phyloP scores from a whole-genome alignment of 176 grass and related monocot genomes.

The Oryza glumipatula region DNA sequence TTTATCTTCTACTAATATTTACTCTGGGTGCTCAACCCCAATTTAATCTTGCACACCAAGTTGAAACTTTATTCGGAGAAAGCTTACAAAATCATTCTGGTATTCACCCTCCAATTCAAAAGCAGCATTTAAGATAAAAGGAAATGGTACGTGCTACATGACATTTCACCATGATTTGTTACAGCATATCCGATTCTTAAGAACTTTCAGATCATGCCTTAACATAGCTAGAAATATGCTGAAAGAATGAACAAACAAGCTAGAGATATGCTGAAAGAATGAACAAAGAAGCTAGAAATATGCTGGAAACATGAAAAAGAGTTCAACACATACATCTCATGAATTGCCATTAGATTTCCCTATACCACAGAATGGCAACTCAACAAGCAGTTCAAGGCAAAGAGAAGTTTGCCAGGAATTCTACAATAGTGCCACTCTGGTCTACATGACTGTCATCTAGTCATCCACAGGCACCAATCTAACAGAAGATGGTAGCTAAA shows the following conservation, averaged over 20 bases:
- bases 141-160: not conserved
- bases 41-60: not conserved
- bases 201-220: not conserved
- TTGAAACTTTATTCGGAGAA: not conserved
- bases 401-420: constrained; percentile 29
- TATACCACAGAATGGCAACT: constrained; percentile 37
- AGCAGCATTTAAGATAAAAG: not conserved
- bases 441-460: constrained; percentile 15
- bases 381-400: constrained; percentile 26
- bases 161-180: constrained; percentile 7
- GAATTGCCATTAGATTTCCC: constrained; percentile 28
- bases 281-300: not conserved
- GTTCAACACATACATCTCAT: constrained; percentile 30
- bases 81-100: not conserved
- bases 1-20: not conserved
- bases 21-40: not conserved
- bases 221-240: not conserved
- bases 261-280: constrained; percentile 6
- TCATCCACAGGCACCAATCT: constrained; percentile 13
- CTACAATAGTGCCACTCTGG: constrained; percentile 18
- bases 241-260: not conserved
- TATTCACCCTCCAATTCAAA: not conserved
- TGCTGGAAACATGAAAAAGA: not conserved
- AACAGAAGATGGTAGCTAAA: constrained; percentile 21
- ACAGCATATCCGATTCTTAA: constrained; percentile 5